phyloP scores from a whole-genome alignment of 2,329 filamentous ascomycete genomes.

The Stromatinia cepivora region DNA sequence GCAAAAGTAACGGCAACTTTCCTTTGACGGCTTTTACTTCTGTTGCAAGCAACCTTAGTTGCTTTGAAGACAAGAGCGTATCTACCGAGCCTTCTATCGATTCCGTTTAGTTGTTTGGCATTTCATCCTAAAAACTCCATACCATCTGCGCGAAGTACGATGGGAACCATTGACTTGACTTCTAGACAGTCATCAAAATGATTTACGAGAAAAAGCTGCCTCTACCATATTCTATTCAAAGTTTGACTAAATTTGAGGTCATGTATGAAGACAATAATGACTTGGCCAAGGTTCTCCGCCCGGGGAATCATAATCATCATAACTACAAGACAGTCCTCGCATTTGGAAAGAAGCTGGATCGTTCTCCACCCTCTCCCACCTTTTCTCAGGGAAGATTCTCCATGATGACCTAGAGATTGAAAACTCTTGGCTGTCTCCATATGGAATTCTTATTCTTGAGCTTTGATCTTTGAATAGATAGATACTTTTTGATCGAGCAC shows the following conservation, averaged over 20 bases:
- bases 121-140: background rate
- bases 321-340: too few relatives aligned
- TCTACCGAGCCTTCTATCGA: background rate
- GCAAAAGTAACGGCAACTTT: background rate
- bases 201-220: background rate
- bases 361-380: too few relatives aligned
- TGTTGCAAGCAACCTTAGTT: background rate
- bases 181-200: background rate
- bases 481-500: background rate
- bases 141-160: background rate
- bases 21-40: background rate
- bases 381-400: too few relatives aligned
- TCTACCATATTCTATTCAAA: background rate
- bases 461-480: background rate
- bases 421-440: background rate
- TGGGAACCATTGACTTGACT: too few relatives aligned
- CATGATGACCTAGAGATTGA: too few relatives aligned
- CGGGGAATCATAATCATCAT: too few relatives aligned
- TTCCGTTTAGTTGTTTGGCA: background rate
- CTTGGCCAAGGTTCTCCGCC: background rate
- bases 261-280: background rate
- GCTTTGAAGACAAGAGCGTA: background rate
- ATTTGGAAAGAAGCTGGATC: too few relatives aligned
- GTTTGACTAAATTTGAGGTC: background rate
- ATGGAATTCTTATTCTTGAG: background rate